These are phyloP conservation scores for Candida yuanshanica DNA, from an alignment of 805 yeast species.

Conservation along the genomic window DNA sequence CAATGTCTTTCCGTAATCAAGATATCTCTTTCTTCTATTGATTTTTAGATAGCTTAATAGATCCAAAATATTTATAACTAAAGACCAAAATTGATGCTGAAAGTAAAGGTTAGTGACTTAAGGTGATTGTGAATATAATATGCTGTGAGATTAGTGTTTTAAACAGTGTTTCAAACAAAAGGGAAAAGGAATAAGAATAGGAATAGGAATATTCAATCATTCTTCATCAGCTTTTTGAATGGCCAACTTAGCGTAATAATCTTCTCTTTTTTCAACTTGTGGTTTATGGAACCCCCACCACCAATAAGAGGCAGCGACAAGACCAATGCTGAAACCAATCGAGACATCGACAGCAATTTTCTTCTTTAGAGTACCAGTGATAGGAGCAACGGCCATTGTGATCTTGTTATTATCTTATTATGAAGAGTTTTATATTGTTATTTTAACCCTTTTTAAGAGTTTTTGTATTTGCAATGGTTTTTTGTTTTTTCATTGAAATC, in stretches of 20 bases:
- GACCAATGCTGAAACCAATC: constrained; percentile 61
- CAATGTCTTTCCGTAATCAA: not conserved
- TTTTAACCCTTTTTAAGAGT: constrained; percentile 3
- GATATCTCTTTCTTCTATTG: not conserved
- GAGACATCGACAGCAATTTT: constrained; percentile 74
- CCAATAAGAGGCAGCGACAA: constrained; percentile 66
- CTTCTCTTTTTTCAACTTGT: constrained; percentile 70
- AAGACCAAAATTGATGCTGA: not conserved
- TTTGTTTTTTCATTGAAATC: constrained; percentile 1
- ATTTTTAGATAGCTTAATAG: too few species aligned
- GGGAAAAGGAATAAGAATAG: too few species aligned
- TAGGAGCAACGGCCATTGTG: constrained; percentile 76
- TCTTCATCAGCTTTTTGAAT: constrained; percentile 12
- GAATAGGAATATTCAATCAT: constrained; percentile 4
- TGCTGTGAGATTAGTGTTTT: not conserved
- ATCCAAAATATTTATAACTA: too few species aligned
- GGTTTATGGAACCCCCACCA: constrained; percentile 84
- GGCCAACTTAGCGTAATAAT: constrained; percentile 49
- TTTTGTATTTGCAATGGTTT: too few species aligned
- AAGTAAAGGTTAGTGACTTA: not conserved
- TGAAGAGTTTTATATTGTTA: not conserved
- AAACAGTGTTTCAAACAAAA: too few species aligned
- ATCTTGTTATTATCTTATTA: constrained; percentile 4
- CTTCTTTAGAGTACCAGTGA: constrained; percentile 77
- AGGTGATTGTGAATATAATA: not conserved